Base-by-base conservation (phyloP, 2,329 filamentous ascomycete genomes). In the Penicillium brasilianum region DNA sequence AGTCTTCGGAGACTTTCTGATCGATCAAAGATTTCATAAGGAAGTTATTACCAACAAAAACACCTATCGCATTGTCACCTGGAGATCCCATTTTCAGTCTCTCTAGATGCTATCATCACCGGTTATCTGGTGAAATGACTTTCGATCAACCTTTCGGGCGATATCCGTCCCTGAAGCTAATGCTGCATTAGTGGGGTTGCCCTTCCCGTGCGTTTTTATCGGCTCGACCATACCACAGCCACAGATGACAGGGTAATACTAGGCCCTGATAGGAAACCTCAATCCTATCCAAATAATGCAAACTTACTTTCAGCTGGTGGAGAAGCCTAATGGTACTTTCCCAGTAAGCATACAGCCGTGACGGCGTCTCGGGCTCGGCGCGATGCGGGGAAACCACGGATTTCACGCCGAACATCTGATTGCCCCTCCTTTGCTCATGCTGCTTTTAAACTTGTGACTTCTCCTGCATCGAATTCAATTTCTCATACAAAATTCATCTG, bases 331-430 rank as follows among this genome's bases (percentile, higher is more conserved):
- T 2, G 10, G 30, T 50, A 41, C 36, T 20, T 28, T n/a, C 18
- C 25, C 3, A 3, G 3, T 11, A 34, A 54, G 36, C 52, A 44
- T 54, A 22, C 6, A 53, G 10, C 50, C 22, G 34, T 25, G 20
- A 18, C 37, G 22, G 22, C 39, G 11, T 48, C 5, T 46, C 32
- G 28, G 53, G 25, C 16, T 44, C n/a, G 53, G 30, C 34, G 41
- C 53, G 18, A 55, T 66, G 66, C 62, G 66, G 66, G 66, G 62
- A 63, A 54, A 59, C 55, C 48, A 61, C 64, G 66, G 64, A 57
- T 52, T 65, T 68, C 55, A 58, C 37, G 61, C 66, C 66, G 66
- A 68, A 30, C 25, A 30, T 46, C 48, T 22, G 36, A 28, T 11
- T 58, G 28, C 62, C 66, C 66, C 66, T 68, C 66, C 66, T 56